Evolutionary conservation across 306 rosid species (phyloP), one percentile per base, ranked within the genome.

Genomic region (Boehmeria nivea): DNA sequence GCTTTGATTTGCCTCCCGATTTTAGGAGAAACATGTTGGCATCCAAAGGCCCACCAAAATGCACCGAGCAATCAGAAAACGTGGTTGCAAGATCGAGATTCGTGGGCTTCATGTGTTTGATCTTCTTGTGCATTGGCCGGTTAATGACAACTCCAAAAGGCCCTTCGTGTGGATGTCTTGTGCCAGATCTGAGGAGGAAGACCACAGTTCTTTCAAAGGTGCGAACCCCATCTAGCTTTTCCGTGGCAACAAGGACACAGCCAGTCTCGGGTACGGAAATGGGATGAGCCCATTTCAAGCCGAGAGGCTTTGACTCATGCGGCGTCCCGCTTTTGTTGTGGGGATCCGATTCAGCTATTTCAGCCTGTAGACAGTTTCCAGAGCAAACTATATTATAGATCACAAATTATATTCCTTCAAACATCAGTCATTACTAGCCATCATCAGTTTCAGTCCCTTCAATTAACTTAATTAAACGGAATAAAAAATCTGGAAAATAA

Each of bases 41-140:
- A 72, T 88, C 96, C 0, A 93, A 86, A 39, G 99, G 99, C 40
- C 99, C 99, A 23, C 99, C 99, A 51, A 83, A 93, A 68, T 93
- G 84, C 65, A 88, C 72, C 18, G 88, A 77, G 59, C 95, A 87
- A 54, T 85, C 95, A 68, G 96, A 87, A 64, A 93, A 83, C 31
- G 94, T 85, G 71, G 95, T 83, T 60, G 89, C 81, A 46, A 88
- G 74, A 72, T 83, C 99, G 61, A 74, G 81, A 74, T 85, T 93
- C 11, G 83, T 77, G 57, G 99, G 95, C 39, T 74, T 93, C 82
- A 93, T 81, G 60, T 93, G 89, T 66, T 77, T 82, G 43, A 93
- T 93, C 72, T 79, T 85, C 59, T 85, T 85, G 71, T 88, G 89
- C 59, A 84, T 89, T 2, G 96, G 99, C 60, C 95, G 88, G 76